Conservation (phyloP, 495 filamentous ascomycete genomes). For the Penicillium macrosclerotiorum region DNA sequence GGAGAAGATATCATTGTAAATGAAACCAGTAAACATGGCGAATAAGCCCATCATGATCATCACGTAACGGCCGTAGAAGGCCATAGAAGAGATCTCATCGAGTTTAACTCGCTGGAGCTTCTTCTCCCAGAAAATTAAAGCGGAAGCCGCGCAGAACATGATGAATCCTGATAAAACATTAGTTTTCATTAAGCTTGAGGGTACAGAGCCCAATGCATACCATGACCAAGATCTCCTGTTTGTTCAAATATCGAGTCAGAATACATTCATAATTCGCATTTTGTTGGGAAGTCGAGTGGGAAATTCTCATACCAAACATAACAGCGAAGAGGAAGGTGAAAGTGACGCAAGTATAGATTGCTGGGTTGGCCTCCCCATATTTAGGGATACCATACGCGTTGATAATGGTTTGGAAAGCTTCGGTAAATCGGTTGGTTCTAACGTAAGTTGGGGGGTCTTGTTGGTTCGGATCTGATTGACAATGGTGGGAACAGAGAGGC, state of each 20-base stretch:
- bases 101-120: slow-evolving; percentile 78
- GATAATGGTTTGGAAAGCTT: slow-evolving; percentile 98
- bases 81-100: slow-evolving; percentile 95
- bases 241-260: no score
- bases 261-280: no score
- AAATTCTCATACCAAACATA: slow-evolving; percentile 99
- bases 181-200: no score
- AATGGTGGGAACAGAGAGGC: slow-evolving; percentile 91
- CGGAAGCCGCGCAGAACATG: slow-evolving; percentile 73
- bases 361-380: slow-evolving; percentile 96
- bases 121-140: slow-evolving; percentile 96
- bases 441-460: slow-evolving; percentile 97
- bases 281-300: no score
- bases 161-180: no score
- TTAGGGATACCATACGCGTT: slow-evolving; percentile 97
- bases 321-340: slow-evolving; percentile 98
- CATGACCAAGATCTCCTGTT: slow-evolving; percentile 96
- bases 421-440: slow-evolving; percentile 96
- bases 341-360: slow-evolving; percentile 88
- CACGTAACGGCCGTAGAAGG: slow-evolving; percentile 97
- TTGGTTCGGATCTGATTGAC: slow-evolving; percentile 95
- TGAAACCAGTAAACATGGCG: slow-evolving; percentile 93
- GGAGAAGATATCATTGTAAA: slow-evolving; percentile 98
- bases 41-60: slow-evolving; percentile 97
- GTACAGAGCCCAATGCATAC: no score